Percentiles rank a stretch among this genome's conserved stretches.
Evolutionary conservation across 2,329 filamentous ascomycete species (phyloP).

Genomic region (Fusarium sp.): DNA sequence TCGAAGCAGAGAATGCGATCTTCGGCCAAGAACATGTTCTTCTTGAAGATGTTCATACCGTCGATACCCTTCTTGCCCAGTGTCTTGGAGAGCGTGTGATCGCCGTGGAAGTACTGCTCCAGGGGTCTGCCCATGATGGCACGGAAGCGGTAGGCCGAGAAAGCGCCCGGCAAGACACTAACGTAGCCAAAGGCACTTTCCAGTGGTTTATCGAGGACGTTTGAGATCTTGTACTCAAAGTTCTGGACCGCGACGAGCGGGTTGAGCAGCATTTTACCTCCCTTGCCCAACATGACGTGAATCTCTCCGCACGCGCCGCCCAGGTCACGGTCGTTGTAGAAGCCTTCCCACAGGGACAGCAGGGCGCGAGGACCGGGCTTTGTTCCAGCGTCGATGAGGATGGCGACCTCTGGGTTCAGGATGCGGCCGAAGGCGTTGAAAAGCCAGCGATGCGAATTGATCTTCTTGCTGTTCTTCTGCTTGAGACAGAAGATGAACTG

Average conservation of each 20-base stretch:
- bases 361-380: constrained; percentile 39
- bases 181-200: constrained; percentile 42
- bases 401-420: constrained; percentile 40
- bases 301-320: constrained; percentile 41
- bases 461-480: constrained; percentile 44
- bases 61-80: constrained; percentile 42
- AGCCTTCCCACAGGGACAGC: constrained; percentile 39
- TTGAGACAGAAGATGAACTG: constrained; percentile 43
- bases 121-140: constrained; percentile 40
- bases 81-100: constrained; percentile 39
- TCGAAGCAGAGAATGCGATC: constrained; percentile 42
- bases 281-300: constrained; percentile 41
- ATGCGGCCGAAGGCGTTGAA: constrained; percentile 42
- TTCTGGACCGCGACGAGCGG: constrained; percentile 41
- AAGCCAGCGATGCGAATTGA: constrained; percentile 42
- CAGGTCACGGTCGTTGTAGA: constrained; percentile 40
- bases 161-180: constrained; percentile 39
- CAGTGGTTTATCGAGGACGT: constrained; percentile 39
- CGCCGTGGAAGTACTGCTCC: constrained; percentile 42
- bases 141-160: constrained; percentile 40
- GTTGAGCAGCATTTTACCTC: constrained; percentile 37
- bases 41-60: constrained; percentile 43
- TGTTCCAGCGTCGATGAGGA: constrained; percentile 40
- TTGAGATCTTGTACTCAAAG: constrained; percentile 42
- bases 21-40: constrained; percentile 43